Evolutionary conservation across 2,329 filamentous ascomycete species (phyloP).

Genomic region (Fusarium sp.): DNA sequence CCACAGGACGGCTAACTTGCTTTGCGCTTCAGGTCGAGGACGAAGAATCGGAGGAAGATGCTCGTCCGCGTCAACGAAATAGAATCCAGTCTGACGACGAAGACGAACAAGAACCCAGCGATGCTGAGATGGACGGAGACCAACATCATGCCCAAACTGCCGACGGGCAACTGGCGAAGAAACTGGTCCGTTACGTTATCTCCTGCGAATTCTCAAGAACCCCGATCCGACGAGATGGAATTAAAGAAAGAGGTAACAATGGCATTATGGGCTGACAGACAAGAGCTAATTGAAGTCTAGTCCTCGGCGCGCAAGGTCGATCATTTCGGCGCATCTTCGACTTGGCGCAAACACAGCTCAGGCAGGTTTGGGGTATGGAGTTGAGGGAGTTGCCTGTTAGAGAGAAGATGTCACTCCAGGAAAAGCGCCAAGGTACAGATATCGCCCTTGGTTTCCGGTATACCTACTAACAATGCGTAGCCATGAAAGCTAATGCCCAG

Average conservation of each 20-base stretch:
- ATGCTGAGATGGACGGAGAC: constrained; percentile 52
- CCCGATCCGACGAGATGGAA: constrained; percentile 70
- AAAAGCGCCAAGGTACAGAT: constrained; percentile 76
- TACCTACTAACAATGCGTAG: constrained; percentile 40
- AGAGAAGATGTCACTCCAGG: constrained; percentile 84
- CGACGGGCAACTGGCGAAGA: constrained; percentile 70
- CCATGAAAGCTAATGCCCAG: constrained; percentile 61
- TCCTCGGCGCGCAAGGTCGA: constrained; percentile 77
- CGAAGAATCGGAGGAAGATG: constrained; percentile 52
- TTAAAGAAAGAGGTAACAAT: constrained; percentile 70
- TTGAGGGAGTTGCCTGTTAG: constrained; percentile 83
- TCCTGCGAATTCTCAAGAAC: constrained; percentile 74
- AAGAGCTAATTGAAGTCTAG: constrained; percentile 54
- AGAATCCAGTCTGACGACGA: constrained; percentile 46
- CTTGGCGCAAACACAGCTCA: constrained; percentile 78
- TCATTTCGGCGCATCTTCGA: constrained; percentile 83
- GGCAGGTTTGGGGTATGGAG: constrained; percentile 88
- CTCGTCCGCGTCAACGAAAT: constrained; percentile 51
- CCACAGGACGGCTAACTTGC: constrained; percentile 12
- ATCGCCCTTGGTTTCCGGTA: not conserved
- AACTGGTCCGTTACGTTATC: constrained; percentile 75
- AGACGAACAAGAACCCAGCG: constrained; percentile 53
- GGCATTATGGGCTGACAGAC: accelerated
- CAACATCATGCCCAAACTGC: constrained; percentile 53
- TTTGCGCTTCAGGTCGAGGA: constrained; percentile 37